Evolutionary conservation across 2,329 filamentous ascomycete species (phyloP), one percentile per base, ranked within the genome.

Genomic region (Monascus ruber): DNA sequence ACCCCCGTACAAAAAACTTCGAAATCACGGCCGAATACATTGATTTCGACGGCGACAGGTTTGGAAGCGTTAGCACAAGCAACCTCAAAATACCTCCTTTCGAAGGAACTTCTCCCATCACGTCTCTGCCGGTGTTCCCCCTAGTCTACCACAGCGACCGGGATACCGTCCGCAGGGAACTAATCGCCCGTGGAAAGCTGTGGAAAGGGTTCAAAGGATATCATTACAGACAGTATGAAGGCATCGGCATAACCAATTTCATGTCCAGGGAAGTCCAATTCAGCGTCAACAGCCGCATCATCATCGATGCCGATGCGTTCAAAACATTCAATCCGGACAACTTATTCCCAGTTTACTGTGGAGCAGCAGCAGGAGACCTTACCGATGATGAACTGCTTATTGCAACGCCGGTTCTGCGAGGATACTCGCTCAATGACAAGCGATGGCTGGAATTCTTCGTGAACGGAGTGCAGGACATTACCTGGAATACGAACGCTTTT

Each of bases 251-350:
- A 4, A 57, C 58, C 5, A 44, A 52, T 5, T 49, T 41, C 50
- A 47, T 37, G 46, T 49, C 28, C 61, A 58, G 41, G 53, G 46
- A 38, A 6, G 33, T 28, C 34, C 47, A 42, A 9, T 42, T 47
- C 29, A 43, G 53, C 42, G 52, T 73, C 42, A 69, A 69, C 41
- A 67, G 68, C 27, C 62, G 70, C 17, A 65, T 76, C 25, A 64
- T 75, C 33, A 68, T 76, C 34, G 72, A 76, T 43, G 64, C 65
- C 0, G 64, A 70, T 28, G 71, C 69, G 31, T 74, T 60, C 51
- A 66, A 64, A 32, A 54, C 50, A 2, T 73, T 72, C 53, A 64
- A 71, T 31, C 65, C 70, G 0, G 58, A 64, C 42, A 45, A 54
- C 17, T 48, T 57, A 0, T 39, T 67, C 24, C 42, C 47, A n/a